Percentiles rank a stretch among this genome's conserved stretches.
Conservation (phyloP, 179 eudicot species). For the Actinidia chinensis region DNA sequence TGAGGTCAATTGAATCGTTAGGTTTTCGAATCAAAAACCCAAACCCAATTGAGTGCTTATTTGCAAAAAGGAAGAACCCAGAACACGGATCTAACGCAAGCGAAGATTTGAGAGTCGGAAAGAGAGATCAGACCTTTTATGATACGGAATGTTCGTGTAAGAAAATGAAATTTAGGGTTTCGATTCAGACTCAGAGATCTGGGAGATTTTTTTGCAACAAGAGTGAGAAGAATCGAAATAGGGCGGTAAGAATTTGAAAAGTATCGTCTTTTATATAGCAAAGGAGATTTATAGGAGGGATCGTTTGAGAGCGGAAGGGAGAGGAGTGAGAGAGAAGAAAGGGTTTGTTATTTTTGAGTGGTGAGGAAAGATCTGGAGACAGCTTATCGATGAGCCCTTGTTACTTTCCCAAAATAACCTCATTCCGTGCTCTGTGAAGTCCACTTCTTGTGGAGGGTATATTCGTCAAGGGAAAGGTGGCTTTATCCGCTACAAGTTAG, state of each 20-base stretch:
- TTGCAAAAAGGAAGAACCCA: not conserved
- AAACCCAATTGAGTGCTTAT: not conserved
- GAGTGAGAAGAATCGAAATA: not conserved
- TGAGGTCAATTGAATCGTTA: not conserved
- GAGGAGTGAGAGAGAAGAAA: not conserved
- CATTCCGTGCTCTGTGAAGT: not conserved
- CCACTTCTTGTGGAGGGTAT: not conserved
- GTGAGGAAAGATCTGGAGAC: constrained; percentile 1
- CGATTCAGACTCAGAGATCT: not conserved
- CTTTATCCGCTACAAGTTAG: not conserved
- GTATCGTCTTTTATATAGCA: constrained; percentile 21
- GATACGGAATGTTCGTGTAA: not conserved
- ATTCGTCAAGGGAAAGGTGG: not conserved
- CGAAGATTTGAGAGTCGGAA: not conserved
- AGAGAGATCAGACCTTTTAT: constrained; percentile 12
- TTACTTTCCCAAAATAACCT: constrained; percentile 10
- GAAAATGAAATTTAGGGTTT: constrained; percentile 11
- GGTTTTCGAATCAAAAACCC: not conserved
- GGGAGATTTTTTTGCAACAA: too few relatives aligned
- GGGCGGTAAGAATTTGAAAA: constrained; percentile 29
- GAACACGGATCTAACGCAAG: not conserved
- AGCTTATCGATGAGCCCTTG: constrained; percentile 3
- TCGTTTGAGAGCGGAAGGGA: not conserved
- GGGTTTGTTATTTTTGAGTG: not conserved
- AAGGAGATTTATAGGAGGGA: constrained; percentile 10